phyloP scores from a whole-genome alignment of 1,284 basidiomycete genomes.

The Ceratobasidium sp. region DNA sequence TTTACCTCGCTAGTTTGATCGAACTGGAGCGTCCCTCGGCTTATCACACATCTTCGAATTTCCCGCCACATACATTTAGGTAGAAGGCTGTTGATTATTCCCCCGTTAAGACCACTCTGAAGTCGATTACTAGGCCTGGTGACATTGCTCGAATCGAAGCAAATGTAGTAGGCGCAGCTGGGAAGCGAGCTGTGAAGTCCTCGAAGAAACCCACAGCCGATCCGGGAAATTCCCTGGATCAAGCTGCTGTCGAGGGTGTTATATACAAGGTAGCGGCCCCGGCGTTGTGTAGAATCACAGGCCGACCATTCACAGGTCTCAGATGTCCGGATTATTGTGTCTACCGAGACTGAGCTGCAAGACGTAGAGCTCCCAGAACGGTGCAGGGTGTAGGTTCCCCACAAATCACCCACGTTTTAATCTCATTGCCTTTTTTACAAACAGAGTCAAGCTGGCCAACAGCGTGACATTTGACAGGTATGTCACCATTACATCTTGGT shows the following conservation, averaged over 20 bases:
- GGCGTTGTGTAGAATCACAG: slow-evolving; percentile 7
- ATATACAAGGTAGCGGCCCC: slow-evolving; percentile 74
- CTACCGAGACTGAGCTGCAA: slow-evolving; percentile 71
- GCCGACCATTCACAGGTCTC: slow-evolving; percentile 64
- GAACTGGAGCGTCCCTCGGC: slow-evolving; percentile 87
- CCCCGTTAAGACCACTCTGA: slow-evolving; percentile 26
- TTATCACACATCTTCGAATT: slow-evolving; percentile 74
- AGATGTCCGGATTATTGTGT: slow-evolving; percentile 79
- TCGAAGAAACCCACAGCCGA: slow-evolving; percentile 63
- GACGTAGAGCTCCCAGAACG: slow-evolving; percentile 85
- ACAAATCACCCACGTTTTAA: neutral
- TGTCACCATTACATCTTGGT: slow-evolving; percentile 25
- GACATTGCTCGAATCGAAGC: slow-evolving; percentile 88
- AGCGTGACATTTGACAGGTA: slow-evolving; percentile 91
- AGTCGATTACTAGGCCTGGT: slow-evolving; percentile 64
- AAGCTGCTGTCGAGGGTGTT: slow-evolving; percentile 71
- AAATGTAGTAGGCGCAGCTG: slow-evolving; percentile 60
- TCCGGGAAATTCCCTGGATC: slow-evolving; percentile 50
- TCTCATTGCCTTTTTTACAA: neutral
- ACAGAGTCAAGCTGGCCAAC: slow-evolving; percentile 86
- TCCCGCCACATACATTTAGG: slow-evolving; percentile 90
- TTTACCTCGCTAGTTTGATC: slow-evolving; percentile 68
- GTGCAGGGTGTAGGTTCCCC: slow-evolving; percentile 66
- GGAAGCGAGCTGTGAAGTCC: slow-evolving; percentile 61
- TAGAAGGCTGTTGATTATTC: slow-evolving; percentile 52